These are phyloP conservation scores for Cerioporus squamosus DNA, from an alignment of 1,284 basidiomycete species.

Conservation along the genomic window DNA sequence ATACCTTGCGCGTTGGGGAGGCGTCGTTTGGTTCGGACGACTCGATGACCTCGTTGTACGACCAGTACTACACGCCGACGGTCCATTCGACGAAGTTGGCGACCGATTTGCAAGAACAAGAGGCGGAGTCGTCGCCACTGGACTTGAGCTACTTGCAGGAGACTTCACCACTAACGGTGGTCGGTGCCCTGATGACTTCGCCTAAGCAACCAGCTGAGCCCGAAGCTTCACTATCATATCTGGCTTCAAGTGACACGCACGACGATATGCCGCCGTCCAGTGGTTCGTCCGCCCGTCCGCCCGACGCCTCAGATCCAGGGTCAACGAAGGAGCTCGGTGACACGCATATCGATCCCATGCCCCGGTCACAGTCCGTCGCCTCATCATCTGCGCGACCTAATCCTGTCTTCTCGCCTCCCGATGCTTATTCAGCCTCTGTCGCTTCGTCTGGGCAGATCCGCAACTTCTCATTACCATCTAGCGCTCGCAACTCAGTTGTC, in stretches of 20 bases:
- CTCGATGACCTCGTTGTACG: constrained; percentile 25
- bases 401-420: constrained; percentile 16
- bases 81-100: constrained; percentile 8
- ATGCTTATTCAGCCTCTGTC: not conserved
- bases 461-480: constrained; percentile 13
- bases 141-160: not conserved
- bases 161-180: not conserved
- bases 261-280: no score
- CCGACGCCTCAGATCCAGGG: not conserved
- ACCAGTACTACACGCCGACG: constrained; percentile 25
- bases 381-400: not conserved
- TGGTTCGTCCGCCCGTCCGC: no score
- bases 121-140: not conserved
- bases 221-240: not conserved
- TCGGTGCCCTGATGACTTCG: not conserved
- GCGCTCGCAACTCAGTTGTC: constrained; percentile 11
- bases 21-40: constrained; percentile 24
- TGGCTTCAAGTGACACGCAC: no score
- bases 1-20: constrained; percentile 8
- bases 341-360: not conserved
- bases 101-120: not conserved
- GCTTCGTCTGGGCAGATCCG: constrained; percentile 3
- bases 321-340: not conserved
- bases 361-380: not conserved
- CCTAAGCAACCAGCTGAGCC: not conserved